A percentile compares a stretch with the other conserved stretches of the same genome.
Evolutionary conservation across 495 filamentous ascomycete species (phyloP).

Genomic region (Trichodelitschia bisporula): DNA sequence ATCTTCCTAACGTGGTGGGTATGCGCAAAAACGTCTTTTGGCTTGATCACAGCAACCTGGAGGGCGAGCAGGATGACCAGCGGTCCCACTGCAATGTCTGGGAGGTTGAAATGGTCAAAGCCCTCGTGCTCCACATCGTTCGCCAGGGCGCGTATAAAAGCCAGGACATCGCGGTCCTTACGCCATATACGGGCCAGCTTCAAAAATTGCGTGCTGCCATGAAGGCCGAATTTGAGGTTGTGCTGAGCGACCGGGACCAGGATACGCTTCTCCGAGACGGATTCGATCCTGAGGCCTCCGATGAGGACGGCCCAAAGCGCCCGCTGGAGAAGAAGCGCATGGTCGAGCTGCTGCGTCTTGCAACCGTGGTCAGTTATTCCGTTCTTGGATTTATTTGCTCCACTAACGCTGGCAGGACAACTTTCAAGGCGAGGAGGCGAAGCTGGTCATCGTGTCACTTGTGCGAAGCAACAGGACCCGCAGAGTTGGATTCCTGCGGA

Average conservation of each 20-base stretch:
- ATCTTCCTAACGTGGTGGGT: conserved; percentile 35
- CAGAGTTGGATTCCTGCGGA: conserved; percentile 49
- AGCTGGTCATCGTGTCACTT: conserved; percentile 57
- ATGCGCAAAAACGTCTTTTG: conserved; percentile 46
- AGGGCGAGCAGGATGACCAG: conserved; percentile 21
- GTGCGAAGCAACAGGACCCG: conserved; percentile 44
- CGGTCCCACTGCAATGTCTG: conserved; percentile 37
- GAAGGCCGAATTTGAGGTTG: conserved; percentile 28
- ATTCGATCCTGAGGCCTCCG: conserved; percentile 21
- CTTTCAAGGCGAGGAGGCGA: conserved; percentile 58
- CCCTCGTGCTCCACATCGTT: conserved; percentile 48
- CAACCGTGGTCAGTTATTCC: no score
- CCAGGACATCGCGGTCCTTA: conserved; percentile 55
- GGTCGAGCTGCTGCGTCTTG: no score
- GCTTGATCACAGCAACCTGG: conserved; percentile 38
- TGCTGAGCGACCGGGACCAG: conserved; percentile 40
- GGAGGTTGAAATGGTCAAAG: conserved; percentile 40
- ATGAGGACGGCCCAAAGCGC: no score
- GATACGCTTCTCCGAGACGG: conserved; percentile 31
- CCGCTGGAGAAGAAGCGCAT: no score
- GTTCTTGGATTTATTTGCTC: no score
- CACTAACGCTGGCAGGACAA: no score
- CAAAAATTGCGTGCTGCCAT: conserved; percentile 30
- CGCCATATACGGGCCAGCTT: conserved; percentile 55
- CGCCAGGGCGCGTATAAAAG: conserved; percentile 37